phyloP scores from a whole-genome alignment of 2,329 filamentous ascomycete species.

The Trichothecium sympodiale region DNA sequence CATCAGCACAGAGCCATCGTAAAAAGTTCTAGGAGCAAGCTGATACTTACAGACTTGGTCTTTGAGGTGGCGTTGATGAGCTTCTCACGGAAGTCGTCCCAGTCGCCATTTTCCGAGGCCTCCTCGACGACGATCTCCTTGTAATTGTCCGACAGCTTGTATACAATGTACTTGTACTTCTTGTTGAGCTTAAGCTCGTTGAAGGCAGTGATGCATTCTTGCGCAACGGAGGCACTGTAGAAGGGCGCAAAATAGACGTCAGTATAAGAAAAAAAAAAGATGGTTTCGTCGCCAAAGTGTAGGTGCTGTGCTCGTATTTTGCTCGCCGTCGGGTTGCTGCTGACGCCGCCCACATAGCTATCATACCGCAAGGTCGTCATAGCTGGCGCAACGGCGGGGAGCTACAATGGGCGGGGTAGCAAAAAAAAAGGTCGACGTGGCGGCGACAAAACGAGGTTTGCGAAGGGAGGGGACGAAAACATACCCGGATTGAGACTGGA shows the following conservation, averaged over 20 bases:
- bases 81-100: slow-evolving; percentile 64
- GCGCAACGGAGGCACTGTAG: slow-evolving; percentile 56
- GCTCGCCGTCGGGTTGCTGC: no score
- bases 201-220: slow-evolving; percentile 61
- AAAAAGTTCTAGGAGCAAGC: background rate
- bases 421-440: slow-evolving; percentile 11
- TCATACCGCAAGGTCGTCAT: slow-evolving; percentile 1
- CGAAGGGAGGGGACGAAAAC: no score
- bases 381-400: slow-evolving; percentile 1
- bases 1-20: background rate
- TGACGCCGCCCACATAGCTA: no score
- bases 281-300: no score
- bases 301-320: no score
- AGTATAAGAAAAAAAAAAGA: no score
- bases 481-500: slow-evolving; percentile 59
- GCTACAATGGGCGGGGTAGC: slow-evolving; percentile 2
- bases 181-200: slow-evolving; percentile 78
- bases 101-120: slow-evolving; percentile 55
- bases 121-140: slow-evolving; percentile 75
- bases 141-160: slow-evolving; percentile 75
- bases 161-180: slow-evolving; percentile 78
- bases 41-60: slow-evolving; percentile 48
- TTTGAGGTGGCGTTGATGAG: slow-evolving; percentile 64
- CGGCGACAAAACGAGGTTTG: no score
- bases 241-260: slow-evolving; percentile 2